These are phyloP conservation scores for Galerina sulciceps DNA, from an alignment of 768 basidiomycete species.

Conservation along the genomic window DNA sequence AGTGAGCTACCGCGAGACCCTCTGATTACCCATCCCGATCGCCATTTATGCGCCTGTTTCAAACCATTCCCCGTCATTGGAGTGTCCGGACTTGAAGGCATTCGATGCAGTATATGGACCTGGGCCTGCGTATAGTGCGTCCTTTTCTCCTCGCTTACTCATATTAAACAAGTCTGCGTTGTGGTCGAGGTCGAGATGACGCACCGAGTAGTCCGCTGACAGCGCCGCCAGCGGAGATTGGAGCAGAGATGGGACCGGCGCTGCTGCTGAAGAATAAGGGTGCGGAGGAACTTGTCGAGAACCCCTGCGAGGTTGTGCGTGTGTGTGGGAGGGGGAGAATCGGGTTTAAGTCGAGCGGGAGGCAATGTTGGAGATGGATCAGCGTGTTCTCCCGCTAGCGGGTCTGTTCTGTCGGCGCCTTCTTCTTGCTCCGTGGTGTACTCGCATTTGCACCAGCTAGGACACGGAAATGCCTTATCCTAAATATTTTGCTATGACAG, in stretches of 20 bases:
- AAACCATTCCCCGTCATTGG: constrained; percentile 1
- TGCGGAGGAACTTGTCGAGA: constrained; percentile 64
- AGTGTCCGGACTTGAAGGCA: constrained; percentile 13
- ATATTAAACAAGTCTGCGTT: too few relatives aligned
- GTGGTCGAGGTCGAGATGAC: constrained; percentile 53
- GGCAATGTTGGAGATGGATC: neutral
- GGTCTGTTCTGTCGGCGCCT: constrained; percentile 11
- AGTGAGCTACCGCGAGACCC: constrained; percentile 19
- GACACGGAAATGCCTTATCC: too few relatives aligned
- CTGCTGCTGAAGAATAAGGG: constrained; percentile 46
- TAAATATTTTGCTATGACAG: too few relatives aligned
- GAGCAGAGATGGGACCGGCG: constrained; percentile 36
- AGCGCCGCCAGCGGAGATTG: constrained; percentile 33
- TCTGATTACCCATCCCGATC: constrained; percentile 60
- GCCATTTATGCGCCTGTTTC: constrained; percentile 33
- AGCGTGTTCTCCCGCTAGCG: neutral
- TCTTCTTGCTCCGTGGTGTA: neutral
- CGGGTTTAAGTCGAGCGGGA: neutral
- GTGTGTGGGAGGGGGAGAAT: too few relatives aligned
- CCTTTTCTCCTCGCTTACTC: constrained; percentile 3
- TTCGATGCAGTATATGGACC: constrained; percentile 28
- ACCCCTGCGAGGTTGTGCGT: constrained; percentile 19
- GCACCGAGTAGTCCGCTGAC: constrained; percentile 45
- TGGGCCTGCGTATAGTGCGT: neutral
- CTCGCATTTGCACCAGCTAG: too few relatives aligned